Conservation (phyloP, 495 filamentous ascomycete species). For the Cairneyella variabilis region DNA sequence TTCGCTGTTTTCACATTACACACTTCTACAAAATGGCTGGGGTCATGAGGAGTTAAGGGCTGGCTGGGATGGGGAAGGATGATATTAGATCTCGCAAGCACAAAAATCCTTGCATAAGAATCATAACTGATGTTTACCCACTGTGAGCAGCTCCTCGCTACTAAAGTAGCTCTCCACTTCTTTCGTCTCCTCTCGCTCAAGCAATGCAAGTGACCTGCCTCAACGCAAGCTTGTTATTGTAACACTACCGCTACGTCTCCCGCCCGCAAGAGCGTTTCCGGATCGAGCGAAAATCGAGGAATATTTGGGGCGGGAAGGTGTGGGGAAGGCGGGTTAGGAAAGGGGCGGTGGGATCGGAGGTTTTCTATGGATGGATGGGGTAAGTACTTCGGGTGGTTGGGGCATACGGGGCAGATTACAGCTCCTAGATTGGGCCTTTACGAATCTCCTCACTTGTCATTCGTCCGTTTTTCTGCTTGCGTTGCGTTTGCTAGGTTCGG, state of each 20-base stretch:
- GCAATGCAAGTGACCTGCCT: conserved; percentile 25
- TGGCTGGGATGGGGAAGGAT: neutral
- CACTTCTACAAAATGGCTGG: no score
- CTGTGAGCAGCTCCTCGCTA: conserved; percentile 24
- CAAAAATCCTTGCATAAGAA: conserved; percentile 20
- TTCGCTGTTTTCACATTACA: neutral
- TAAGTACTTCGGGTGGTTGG: no score
- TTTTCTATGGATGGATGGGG: no score
- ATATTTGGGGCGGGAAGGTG: neutral
- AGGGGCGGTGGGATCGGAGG: neutral
- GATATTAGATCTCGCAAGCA: conserved; percentile 15
- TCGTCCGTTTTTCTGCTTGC: no score
- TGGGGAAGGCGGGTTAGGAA: neutral
- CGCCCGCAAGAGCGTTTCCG: neutral
- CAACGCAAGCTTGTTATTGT: conserved; percentile 21
- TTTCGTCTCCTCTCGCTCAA: no score
- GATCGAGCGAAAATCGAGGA: neutral
- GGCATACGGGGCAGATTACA: no score
- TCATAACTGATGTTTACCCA: conserved; percentile 22
- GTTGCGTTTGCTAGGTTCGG: no score
- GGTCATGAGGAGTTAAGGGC: no score
- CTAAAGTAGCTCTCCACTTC: no score
- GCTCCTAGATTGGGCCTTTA: no score
- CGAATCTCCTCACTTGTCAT: no score
- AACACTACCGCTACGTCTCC: conserved; percentile 4